These are phyloP conservation scores for Alternaria ethzedia DNA, from an alignment of 2,329 filamentous ascomycete species.

Conservation along the genomic window DNA sequence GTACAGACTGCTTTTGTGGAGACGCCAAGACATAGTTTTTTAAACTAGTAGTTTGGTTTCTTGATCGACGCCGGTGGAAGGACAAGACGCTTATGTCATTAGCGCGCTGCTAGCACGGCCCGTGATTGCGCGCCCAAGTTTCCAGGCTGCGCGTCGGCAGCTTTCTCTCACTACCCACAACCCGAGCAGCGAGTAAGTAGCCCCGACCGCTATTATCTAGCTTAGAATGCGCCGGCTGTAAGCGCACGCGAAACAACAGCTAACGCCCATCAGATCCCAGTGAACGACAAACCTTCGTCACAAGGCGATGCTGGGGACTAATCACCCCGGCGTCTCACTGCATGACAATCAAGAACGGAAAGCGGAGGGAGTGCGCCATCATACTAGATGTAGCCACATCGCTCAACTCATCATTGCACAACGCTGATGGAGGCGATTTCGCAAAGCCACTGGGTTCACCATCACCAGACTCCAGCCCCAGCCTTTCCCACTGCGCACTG, in stretches of 20 bases:
- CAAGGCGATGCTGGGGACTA: slow-evolving; percentile 30
- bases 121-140: slow-evolving; percentile 28
- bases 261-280: slow-evolving; percentile 29
- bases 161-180: slow-evolving; percentile 30
- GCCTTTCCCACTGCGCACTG: slow-evolving; percentile 39
- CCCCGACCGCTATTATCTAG: not conserved
- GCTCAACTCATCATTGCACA: slow-evolving; percentile 24
- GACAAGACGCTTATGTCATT: slow-evolving; percentile 14
- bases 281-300: slow-evolving; percentile 38
- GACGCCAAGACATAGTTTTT: slow-evolving; percentile 4
- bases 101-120: slow-evolving; percentile 13
- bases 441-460: slow-evolving; percentile 24
- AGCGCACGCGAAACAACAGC: not conserved
- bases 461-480: slow-evolving; percentile 12
- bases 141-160: slow-evolving; percentile 14
- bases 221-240: not conserved
- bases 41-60: not conserved
- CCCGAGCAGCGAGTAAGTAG: slow-evolving; percentile 37
- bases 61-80: not conserved
- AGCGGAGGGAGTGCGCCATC: slow-evolving; percentile 42
- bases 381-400: slow-evolving; percentile 30
- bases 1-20: not conserved
- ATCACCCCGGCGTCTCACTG: slow-evolving; percentile 29
- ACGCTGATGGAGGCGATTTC: slow-evolving; percentile 16
- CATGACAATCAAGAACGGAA: slow-evolving; percentile 44